Evolutionary conservation across 139 green algal genomes (phyloP).

Genomic region (Chlorella vulgaris): DNA sequence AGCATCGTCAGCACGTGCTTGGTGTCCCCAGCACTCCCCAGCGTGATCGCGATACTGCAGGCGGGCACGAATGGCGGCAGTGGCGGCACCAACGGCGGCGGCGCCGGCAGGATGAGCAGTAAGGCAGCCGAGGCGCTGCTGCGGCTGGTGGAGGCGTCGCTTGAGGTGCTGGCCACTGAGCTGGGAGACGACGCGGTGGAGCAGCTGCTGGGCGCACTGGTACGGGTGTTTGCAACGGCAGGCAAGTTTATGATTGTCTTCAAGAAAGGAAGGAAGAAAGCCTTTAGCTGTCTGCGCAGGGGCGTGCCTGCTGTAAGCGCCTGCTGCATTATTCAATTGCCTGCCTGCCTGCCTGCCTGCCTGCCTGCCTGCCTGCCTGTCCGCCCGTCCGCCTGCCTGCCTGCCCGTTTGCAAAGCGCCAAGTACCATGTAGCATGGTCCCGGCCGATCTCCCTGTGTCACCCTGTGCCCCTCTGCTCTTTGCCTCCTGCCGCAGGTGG

Average conservation of each 20-base stretch:
- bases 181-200: constrained; percentile 12
- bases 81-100: background rate
- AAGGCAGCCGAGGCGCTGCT: constrained; percentile 16
- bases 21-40: background rate
- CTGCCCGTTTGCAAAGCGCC: too few species aligned
- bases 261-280: too few species aligned
- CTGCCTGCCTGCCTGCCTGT: too few species aligned
- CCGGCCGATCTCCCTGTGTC: too few species aligned
- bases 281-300: too few species aligned
- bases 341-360: too few species aligned
- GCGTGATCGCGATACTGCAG: background rate
- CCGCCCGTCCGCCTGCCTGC: too few species aligned
- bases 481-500: background rate
- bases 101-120: background rate
- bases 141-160: constrained; percentile 13
- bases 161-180: constrained; percentile 32
- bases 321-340: too few species aligned
- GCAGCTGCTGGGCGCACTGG: constrained; percentile 30
- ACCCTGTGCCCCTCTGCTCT: too few species aligned
- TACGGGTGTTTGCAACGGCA: background rate
- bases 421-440: too few species aligned
- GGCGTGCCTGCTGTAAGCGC: background rate
- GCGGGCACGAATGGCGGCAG: background rate
- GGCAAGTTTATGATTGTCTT: background rate
- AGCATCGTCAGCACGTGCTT: constrained; percentile 1